These are phyloP conservation scores for Pinus tabuliformis DNA, from an alignment of 75 land plant genomes.

Conservation along the genomic window DNA sequence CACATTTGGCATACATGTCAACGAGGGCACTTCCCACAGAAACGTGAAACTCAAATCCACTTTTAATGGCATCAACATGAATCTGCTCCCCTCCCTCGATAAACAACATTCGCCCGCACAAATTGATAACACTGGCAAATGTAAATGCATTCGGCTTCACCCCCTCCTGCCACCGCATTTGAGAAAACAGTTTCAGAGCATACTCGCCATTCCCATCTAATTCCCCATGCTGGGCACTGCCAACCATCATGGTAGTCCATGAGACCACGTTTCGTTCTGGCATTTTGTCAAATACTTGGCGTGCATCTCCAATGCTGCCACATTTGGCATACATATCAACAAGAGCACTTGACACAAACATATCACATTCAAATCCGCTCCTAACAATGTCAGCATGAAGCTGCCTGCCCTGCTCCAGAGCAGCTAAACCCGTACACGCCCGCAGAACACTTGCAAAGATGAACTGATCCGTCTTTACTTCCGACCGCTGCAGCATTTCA, in stretches of 20 bases:
- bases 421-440: conserved; percentile 22
- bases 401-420: conserved; percentile 14
- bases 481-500: conserved; percentile 15
- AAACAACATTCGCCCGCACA: conserved; percentile 28
- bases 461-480: conserved; percentile 5
- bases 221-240: conserved; percentile 27
- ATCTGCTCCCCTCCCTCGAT: conserved; percentile 15
- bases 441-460: conserved; percentile 26
- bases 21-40: conserved; percentile 34
- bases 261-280: conserved; percentile 38
- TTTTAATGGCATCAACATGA: conserved; percentile 30
- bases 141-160: conserved; percentile 46
- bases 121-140: conserved; percentile 40
- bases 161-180: conserved; percentile 15
- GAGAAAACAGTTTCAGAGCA: conserved; percentile 29
- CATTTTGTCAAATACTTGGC: background rate
- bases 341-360: background rate
- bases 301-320: background rate
- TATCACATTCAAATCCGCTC: background rate
- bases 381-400: conserved; percentile 9
- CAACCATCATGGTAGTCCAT: conserved; percentile 68
- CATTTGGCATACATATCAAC: conserved; percentile 4
- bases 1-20: conserved; percentile 66
- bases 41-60: conserved; percentile 38
- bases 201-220: conserved; percentile 21